Evolutionary conservation across 75 land plant species (phyloP).

Genomic region (Cryptomeria japonica): DNA sequence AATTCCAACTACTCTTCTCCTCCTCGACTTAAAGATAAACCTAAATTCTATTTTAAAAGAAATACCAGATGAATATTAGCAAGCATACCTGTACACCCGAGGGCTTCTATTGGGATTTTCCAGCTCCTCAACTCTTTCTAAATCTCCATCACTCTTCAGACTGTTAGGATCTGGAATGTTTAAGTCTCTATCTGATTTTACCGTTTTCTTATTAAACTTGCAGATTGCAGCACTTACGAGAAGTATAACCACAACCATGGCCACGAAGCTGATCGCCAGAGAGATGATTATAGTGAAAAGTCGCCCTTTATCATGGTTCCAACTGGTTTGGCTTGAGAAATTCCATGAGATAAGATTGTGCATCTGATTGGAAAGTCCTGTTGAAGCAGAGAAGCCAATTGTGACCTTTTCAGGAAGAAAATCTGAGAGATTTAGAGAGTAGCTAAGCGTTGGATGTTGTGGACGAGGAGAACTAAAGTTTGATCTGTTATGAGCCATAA

Average conservation of each 20-base stretch:
- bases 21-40: too few species aligned
- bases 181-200: background rate
- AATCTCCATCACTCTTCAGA: background rate
- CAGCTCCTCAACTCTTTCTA: background rate
- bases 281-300: background rate
- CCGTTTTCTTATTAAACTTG: too few species aligned
- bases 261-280: background rate
- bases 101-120: too few species aligned
- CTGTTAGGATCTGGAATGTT: background rate
- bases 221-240: background rate
- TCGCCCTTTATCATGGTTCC: background rate
- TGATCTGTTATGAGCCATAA: background rate
- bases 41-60: too few species aligned
- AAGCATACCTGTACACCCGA: too few species aligned
- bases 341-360: background rate
- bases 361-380: background rate
- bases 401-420: background rate
- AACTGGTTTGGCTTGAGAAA: background rate
- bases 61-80: too few species aligned
- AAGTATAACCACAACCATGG: too few species aligned
- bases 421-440: background rate
- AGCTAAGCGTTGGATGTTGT: background rate
- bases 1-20: too few species aligned
- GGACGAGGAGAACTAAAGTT: background rate
- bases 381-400: background rate